phyloP scores from a whole-genome alignment of 1,284 basidiomycete species.

The Xerocomus nothofagi region DNA sequence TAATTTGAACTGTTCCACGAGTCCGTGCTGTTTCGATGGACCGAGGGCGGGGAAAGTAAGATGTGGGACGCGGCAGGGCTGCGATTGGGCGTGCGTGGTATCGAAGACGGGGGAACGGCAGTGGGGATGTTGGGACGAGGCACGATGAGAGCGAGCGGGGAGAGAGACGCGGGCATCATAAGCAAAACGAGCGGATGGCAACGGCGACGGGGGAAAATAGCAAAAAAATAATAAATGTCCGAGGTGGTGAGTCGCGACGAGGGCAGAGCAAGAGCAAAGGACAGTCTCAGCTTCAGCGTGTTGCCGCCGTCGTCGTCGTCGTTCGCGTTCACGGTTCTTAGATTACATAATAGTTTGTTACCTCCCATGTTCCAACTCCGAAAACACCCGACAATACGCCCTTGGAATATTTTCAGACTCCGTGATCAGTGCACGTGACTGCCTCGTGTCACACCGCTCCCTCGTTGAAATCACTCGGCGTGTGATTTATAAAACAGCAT shows the following conservation, averaged over 20 bases:
- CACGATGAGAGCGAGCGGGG: conserved; percentile 54
- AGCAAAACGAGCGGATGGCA: conserved; percentile 33
- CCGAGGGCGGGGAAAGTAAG: conserved; percentile 47
- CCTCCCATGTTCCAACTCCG: conserved; percentile 23
- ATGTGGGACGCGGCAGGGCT: conserved; percentile 47
- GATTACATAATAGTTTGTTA: conserved; percentile 29
- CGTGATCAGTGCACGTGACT: conserved; percentile 25
- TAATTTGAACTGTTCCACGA: conserved; percentile 80
- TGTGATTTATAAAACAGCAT: conserved; percentile 11
- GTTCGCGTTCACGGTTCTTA: conserved; percentile 17
- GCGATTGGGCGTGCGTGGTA: conserved; percentile 51
- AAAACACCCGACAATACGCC: conserved; percentile 1
- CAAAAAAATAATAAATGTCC: conserved; percentile 23
- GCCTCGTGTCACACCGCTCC: conserved; percentile 23
- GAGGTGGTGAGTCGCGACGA: conserved; percentile 8
- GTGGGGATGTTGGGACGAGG: conserved; percentile 52
- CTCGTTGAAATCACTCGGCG: conserved; percentile 26
- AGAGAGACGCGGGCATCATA: conserved; percentile 39
- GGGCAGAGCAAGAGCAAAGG: conserved; percentile 24
- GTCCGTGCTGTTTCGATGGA: conserved; percentile 70
- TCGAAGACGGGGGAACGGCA: conserved; percentile 29
- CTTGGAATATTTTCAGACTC: conserved; percentile 10
- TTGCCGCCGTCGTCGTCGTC: conserved; percentile 27
- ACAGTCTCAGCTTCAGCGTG: conserved; percentile 20
- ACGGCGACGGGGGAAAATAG: conserved; percentile 15